Evolutionary conservation across 495 filamentous ascomycete species (phyloP).

Genomic region (Copromyces sp.): DNA sequence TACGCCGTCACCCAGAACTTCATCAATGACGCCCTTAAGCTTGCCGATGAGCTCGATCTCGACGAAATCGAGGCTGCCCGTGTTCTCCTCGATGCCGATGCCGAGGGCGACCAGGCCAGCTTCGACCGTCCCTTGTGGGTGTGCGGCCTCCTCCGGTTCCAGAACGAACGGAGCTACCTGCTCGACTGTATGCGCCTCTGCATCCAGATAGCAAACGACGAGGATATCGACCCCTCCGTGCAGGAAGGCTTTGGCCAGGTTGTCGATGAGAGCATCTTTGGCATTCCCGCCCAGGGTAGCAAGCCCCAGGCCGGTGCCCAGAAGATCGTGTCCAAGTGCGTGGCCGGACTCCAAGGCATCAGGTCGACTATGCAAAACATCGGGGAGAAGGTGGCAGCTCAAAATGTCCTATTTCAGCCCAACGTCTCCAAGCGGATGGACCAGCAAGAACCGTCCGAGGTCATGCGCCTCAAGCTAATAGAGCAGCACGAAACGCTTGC

Average conservation of each 20-base stretch:
- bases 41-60: slow-evolving; percentile 79
- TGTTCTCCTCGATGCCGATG: slow-evolving; percentile 57
- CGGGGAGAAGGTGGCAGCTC: slow-evolving; percentile 58
- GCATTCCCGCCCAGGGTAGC: slow-evolving; percentile 17
- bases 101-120: slow-evolving; percentile 51
- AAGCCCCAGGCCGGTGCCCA: slow-evolving; percentile 6
- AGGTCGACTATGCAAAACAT: slow-evolving; percentile 62
- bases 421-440: slow-evolving; percentile 51
- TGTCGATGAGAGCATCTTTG: slow-evolving; percentile 31
- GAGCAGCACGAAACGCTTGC: slow-evolving; percentile 86
- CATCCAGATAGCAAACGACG: slow-evolving; percentile 53
- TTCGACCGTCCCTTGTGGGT: slow-evolving; percentile 60
- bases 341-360: slow-evolving; percentile 61
- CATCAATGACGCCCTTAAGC: slow-evolving; percentile 60
- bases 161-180: slow-evolving; percentile 64
- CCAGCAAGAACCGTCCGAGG: slow-evolving; percentile 60
- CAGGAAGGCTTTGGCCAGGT: slow-evolving; percentile 28
- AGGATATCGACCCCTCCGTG: slow-evolving; percentile 27
- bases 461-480: slow-evolving; percentile 60
- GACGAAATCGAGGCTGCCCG: slow-evolving; percentile 78
- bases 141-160: slow-evolving; percentile 73
- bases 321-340: slow-evolving; percentile 56
- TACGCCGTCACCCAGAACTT: slow-evolving; percentile 84
- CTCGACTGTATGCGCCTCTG: slow-evolving; percentile 75
- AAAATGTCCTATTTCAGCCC: slow-evolving; percentile 53